These are phyloP conservation scores for Fusarium burgessii DNA, from an alignment of 2,329 filamentous ascomycete genomes.

Conservation along the genomic window DNA sequence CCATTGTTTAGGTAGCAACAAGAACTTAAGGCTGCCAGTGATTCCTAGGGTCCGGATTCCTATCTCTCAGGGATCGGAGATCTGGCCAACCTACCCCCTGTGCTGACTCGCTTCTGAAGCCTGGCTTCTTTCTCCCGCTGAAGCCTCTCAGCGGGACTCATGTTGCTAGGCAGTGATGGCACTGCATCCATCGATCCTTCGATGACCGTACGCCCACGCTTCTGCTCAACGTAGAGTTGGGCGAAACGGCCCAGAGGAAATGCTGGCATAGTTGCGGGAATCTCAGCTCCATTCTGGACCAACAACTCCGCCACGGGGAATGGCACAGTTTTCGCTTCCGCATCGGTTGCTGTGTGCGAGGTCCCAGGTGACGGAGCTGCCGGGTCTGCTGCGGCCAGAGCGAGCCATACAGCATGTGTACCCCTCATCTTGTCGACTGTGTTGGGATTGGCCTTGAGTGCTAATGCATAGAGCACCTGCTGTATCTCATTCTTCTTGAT, in stretches of 20 bases:
- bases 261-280: constrained; percentile 79
- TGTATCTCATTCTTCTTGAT: constrained; percentile 98
- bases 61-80: constrained; percentile 72
- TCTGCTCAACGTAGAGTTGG: constrained; percentile 87
- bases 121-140: constrained; percentile 74
- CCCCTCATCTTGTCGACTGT: constrained; percentile 85
- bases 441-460: constrained; percentile 89
- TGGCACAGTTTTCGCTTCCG: constrained; percentile 68
- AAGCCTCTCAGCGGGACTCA: constrained; percentile 61
- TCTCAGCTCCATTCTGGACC: constrained; percentile 92
- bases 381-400: constrained; percentile 91
- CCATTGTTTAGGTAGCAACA: constrained; percentile 53
- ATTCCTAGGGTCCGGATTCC: constrained; percentile 58
- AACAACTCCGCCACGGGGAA: constrained; percentile 94
- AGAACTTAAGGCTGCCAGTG: constrained; percentile 54
- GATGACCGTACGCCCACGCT: constrained; percentile 62
- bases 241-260: constrained; percentile 87
- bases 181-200: constrained; percentile 67
- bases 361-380: constrained; percentile 74
- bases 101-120: constrained; percentile 83
- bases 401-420: constrained; percentile 90
- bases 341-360: constrained; percentile 56
- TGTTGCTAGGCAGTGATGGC: constrained; percentile 66
- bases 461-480: constrained; percentile 90
- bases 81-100: constrained; percentile 77